Base-by-base conservation (phyloP, 495 filamentous ascomycete species). In the Annulohypoxylon stygium region DNA sequence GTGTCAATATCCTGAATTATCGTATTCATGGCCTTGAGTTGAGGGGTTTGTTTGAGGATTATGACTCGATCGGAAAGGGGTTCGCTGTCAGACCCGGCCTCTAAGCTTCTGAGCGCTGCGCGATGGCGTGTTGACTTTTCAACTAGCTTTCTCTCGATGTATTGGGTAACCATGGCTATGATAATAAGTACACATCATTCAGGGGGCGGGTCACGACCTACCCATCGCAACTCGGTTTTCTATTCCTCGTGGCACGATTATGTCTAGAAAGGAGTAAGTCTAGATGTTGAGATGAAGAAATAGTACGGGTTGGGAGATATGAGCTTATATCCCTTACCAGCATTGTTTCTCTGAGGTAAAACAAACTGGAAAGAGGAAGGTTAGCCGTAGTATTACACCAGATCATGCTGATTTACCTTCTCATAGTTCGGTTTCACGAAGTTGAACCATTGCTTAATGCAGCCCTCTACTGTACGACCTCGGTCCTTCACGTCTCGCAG, bases 361-460 rank as follows among this genome's bases (percentile, higher is more conserved):
- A 99, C 96, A 78, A 88, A 98, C 83, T 87, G n/a, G 57, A 20
- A 30, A 74, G 11, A 43, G 48, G 5, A 30, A 45, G 7, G 53
- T 77, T 20, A 65, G 45, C 54, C 41, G 14, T 9, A 9, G 7
- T 51, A 20, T 7, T 7, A 25, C 4, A 0, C 12, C 7, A 59
- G 25, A 4, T 33, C 8, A 30, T 47, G 36, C 36, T 34, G 1
- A 47, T 74, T 63, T 78, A 81, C 84, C 77, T 85, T 86, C 65
- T 94, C 92, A 73, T 94, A 98, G 67, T 97, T 98, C 3, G 96
- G 96, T 81, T 99, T 99, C 7, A 99, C 96, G 80, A 91, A 99
- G 39, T 80, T 79, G 78, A 97, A 97, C 96, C 96, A 99, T 81
- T 99, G 96, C 80, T 98, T 98, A 76, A 98, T 95, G 76, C 94